These are phyloP conservation scores for Circinella minor DNA, from an alignment of 371 early-diverging fungal species.

Conservation along the genomic window DNA sequence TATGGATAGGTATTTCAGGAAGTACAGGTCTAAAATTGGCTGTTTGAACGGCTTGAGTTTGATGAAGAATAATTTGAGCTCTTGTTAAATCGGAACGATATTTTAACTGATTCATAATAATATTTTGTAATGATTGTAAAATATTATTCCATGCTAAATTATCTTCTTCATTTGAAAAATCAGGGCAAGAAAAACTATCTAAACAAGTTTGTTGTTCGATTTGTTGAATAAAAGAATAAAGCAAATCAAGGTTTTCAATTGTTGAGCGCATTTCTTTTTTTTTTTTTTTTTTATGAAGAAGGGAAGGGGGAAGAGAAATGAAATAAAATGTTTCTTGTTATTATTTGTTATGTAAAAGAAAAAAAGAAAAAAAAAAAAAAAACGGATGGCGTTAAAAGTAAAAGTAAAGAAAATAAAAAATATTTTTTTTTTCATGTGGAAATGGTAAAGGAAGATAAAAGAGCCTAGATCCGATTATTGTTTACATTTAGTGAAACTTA, in stretches of 20 bases:
- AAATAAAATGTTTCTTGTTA: too few species aligned
- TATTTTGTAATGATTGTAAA: not conserved
- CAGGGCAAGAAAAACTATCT: not conserved
- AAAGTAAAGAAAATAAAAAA: not conserved
- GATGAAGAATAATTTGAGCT: not conserved
- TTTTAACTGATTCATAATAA: not conserved
- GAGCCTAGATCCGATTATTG: not conserved
- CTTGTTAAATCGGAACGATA: constrained; percentile 1
- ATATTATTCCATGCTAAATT: not conserved
- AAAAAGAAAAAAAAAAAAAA: too few species aligned
- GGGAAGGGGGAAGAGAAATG: not conserved
- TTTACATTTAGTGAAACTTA: too few species aligned
- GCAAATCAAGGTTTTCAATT: not conserved
- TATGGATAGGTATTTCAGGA: not conserved
- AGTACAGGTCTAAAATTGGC: not conserved
- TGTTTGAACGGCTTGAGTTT: not conserved
- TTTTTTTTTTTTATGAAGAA: not conserved
- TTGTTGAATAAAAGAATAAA: not conserved
- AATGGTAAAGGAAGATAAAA: too few species aligned
- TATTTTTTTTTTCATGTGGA: too few species aligned
- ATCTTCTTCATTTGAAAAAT: not conserved
- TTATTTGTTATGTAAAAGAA: too few species aligned
- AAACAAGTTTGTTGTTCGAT: not conserved
- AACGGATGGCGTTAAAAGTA: not conserved
- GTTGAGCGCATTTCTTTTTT: not conserved